Percentiles rank a stretch among this genome's conserved stretches.
phyloP scores from a whole-genome alignment of 129 eudicot species.

The Centella asiatica region DNA sequence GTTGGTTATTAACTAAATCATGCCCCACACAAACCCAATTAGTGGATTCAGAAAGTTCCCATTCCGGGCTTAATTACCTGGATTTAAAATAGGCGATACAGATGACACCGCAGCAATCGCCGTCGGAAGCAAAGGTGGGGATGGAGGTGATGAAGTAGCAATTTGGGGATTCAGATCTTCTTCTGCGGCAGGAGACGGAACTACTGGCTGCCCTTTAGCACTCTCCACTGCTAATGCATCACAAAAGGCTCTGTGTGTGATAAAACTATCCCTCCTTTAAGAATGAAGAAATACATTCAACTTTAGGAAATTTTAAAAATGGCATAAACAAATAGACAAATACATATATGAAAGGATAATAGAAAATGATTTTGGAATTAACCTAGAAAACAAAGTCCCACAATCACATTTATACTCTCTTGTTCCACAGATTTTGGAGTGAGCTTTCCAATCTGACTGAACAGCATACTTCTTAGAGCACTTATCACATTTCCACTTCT shows the following conservation, averaged over 20 bases:
- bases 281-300: constrained; percentile 15
- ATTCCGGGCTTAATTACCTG: constrained; percentile 43
- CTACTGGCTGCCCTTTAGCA: constrained; percentile 42
- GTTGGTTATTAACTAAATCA: constrained; percentile 14
- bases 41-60: constrained; percentile 6
- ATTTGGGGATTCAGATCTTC: constrained; percentile 34
- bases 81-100: constrained; percentile 32
- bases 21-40: constrained; percentile 10
- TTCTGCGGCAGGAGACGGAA: constrained; percentile 29
- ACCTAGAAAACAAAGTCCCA: constrained; percentile 92
- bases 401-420: constrained; percentile 95
- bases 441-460: constrained; percentile 98
- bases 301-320: background rate
- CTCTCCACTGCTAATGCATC: constrained; percentile 77
- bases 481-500: constrained; percentile 95
- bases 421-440: constrained; percentile 84
- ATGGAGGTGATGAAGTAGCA: constrained; percentile 35
- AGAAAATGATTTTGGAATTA: background rate
- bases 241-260: constrained; percentile 92
- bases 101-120: constrained; percentile 31
- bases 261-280: constrained; percentile 92
- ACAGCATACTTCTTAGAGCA: constrained; percentile 94
- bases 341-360: background rate
- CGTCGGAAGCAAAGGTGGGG: constrained; percentile 28
- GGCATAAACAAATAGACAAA: background rate